A percentile compares a stretch with the other conserved stretches of the same genome.
phyloP scores from a whole-genome alignment of 306 rosid genomes.

The Quillaja saponaria region DNA sequence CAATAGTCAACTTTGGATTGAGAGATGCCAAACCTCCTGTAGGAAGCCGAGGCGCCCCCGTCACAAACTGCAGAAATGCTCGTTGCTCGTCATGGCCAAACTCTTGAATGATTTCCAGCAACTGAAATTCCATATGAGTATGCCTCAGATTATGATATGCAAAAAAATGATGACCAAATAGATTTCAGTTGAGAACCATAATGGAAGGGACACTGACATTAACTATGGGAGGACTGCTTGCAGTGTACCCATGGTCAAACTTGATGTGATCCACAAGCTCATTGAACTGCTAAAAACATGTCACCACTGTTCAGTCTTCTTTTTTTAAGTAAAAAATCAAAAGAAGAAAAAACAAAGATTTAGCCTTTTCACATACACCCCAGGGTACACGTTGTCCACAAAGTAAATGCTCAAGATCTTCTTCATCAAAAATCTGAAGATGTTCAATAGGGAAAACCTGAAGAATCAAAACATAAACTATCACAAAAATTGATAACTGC shows the following conservation, averaged over 20 bases:
- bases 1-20: constrained; percentile 90
- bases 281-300: constrained; percentile 49
- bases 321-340: constrained; percentile 2
- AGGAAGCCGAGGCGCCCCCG: constrained; percentile 96
- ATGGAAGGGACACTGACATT: constrained; percentile 50
- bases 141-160: constrained; percentile 10
- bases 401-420: constrained; percentile 80
- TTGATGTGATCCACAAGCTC: constrained; percentile 88
- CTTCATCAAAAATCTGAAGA: constrained; percentile 73
- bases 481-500: constrained; percentile 16
- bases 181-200: constrained; percentile 1
- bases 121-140: constrained; percentile 44
- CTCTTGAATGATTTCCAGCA: constrained; percentile 81
- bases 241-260: constrained; percentile 96
- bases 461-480: constrained; percentile 9
- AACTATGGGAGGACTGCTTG: constrained; percentile 87
- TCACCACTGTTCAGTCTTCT: constrained; percentile 8
- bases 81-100: constrained; percentile 64
- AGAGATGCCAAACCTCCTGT: constrained; percentile 97
- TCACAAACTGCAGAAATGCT: constrained; percentile 95
- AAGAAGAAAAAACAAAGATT: constrained; percentile 3
- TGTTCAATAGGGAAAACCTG: constrained; percentile 84
- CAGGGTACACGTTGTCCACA: constrained; percentile 90
- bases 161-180: constrained; percentile 2
- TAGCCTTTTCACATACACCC: constrained; percentile 65